Conservation (phyloP, 441 rosid species). For the Corymbia citriodora region DNA sequence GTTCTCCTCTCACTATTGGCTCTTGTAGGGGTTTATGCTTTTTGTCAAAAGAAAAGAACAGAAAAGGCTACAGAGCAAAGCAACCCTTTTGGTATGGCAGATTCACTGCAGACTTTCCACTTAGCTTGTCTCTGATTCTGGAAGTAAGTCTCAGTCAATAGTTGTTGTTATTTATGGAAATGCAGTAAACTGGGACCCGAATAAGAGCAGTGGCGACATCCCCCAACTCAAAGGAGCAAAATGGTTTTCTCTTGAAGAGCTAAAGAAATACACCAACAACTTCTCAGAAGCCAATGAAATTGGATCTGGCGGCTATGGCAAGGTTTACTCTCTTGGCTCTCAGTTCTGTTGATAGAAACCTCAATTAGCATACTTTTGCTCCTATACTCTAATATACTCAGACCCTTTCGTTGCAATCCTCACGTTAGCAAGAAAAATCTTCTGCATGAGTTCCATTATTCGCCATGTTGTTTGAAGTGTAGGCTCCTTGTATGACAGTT, state of each 20-base stretch:
- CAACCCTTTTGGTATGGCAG: slow-evolving; percentile 60
- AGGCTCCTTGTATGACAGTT: neutral
- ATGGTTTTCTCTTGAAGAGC: slow-evolving; percentile 71
- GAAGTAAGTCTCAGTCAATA: neutral
- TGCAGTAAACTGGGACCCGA: slow-evolving; percentile 58
- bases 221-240: slow-evolving; percentile 76
- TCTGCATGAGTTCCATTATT: neutral
- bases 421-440: neutral
- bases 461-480: neutral
- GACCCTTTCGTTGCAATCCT: neutral
- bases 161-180: neutral
- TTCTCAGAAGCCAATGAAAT: slow-evolving; percentile 55
- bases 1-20: slow-evolving; percentile 44
- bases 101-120: neutral
- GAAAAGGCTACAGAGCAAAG: slow-evolving; percentile 42
- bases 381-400: neutral
- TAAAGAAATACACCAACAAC: slow-evolving; percentile 51
- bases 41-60: slow-evolving; percentile 64
- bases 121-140: neutral
- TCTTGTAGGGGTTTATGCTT: slow-evolving; percentile 59
- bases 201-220: slow-evolving; percentile 36
- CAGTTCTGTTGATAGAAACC: neutral
- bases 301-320: slow-evolving; percentile 89
- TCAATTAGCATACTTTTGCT: neutral
- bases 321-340: slow-evolving; percentile 29